These are phyloP conservation scores for Ceriops zippeliana DNA, from an alignment of 345 rosid genomes.

Conservation along the genomic window DNA sequence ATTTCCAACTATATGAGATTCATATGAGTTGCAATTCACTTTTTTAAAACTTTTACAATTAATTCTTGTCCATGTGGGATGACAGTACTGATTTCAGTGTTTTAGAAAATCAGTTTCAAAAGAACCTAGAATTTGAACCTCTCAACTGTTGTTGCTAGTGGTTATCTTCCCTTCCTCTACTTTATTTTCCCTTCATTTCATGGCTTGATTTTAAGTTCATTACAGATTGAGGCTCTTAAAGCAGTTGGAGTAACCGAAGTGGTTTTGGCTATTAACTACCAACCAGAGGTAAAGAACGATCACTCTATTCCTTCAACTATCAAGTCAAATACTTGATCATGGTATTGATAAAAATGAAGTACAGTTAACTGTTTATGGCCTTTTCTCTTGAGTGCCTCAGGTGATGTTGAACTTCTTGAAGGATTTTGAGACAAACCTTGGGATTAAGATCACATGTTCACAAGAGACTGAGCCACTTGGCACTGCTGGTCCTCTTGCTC, in stretches of 20 bases:
- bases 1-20: neutral
- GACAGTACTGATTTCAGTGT: neutral
- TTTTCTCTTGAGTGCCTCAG: slow-evolving; percentile 33
- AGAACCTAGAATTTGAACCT: neutral
- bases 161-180: neutral
- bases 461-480: slow-evolving; percentile 99
- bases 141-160: neutral
- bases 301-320: neutral
- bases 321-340: neutral
- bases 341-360: neutral
- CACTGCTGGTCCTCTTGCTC: slow-evolving; percentile 97
- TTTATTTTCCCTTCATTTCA: neutral
- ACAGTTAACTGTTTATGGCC: neutral
- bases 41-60: neutral
- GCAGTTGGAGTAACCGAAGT: slow-evolving; percentile 95
- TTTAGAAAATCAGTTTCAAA: neutral
- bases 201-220: slow-evolving; percentile 7
- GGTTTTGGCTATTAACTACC: slow-evolving; percentile 94
- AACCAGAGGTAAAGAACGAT: slow-evolving; percentile 69
- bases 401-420: slow-evolving; percentile 93
- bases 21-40: neutral
- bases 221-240: slow-evolving; percentile 94
- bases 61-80: neutral
- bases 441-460: slow-evolving; percentile 88
- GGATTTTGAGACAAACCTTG: slow-evolving; percentile 81